phyloP scores from a whole-genome alignment of 2,329 filamentous ascomycete species.

The Curvularia verruculosa region DNA sequence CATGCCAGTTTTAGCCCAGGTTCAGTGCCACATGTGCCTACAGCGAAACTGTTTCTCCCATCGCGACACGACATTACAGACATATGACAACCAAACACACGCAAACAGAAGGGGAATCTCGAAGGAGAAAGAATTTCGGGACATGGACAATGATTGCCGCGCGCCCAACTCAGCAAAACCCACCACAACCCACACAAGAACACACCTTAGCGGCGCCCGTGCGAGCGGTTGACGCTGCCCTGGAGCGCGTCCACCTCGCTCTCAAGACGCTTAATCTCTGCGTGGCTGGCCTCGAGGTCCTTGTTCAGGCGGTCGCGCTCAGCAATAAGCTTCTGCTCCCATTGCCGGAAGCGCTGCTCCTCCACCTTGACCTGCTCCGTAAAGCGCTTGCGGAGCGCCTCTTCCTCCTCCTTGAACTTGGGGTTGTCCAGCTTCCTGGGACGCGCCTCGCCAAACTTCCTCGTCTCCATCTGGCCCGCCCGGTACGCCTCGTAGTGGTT shows the following conservation, averaged over 20 bases:
- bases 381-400: slow-evolving; percentile 97
- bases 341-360: slow-evolving; percentile 98
- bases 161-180: slow-evolving; percentile 19
- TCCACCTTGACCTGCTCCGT: slow-evolving; percentile 99
- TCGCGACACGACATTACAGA: slow-evolving; percentile 50
- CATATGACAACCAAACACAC: slow-evolving; percentile 40
- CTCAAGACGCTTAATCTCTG: slow-evolving; percentile 87
- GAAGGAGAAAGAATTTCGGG: slow-evolving; percentile 43
- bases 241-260: slow-evolving; percentile 92
- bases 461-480: slow-evolving; percentile 98
- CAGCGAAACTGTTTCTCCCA: slow-evolving; percentile 16
- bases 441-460: slow-evolving; percentile 97
- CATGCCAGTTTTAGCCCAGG: slow-evolving; percentile 19
- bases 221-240: slow-evolving; percentile 84
- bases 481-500: slow-evolving; percentile 99
- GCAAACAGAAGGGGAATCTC: slow-evolving; percentile 49
- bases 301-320: slow-evolving; percentile 99
- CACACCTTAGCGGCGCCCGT: slow-evolving; percentile 78
- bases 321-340: slow-evolving; percentile 99
- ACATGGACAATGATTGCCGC: slow-evolving; percentile 9
- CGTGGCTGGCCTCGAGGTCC: slow-evolving; percentile 97
- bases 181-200: neutral
- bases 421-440: slow-evolving; percentile 99
- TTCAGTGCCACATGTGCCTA: slow-evolving; percentile 11
- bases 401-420: slow-evolving; percentile 99